These are phyloP conservation scores for Heritiera fomes DNA, from an alignment of 345 rosid species.

Conservation along the genomic window DNA sequence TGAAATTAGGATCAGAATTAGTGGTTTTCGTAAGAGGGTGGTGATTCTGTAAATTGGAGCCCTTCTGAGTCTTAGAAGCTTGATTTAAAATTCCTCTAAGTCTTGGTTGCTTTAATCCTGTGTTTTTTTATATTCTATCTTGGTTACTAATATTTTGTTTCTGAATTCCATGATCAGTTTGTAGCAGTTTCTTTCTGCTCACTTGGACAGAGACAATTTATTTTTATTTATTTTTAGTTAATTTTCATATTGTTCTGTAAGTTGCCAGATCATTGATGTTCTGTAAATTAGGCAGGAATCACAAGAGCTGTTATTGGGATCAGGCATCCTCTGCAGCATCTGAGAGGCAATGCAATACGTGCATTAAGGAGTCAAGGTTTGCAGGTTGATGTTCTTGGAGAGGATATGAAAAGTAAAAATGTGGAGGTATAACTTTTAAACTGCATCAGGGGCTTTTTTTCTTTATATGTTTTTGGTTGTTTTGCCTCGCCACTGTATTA, in stretches of 20 bases:
- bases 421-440: slow-evolving; percentile 56
- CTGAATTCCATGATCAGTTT: neutral
- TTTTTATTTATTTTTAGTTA: neutral
- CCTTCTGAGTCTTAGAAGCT: neutral
- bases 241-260: neutral
- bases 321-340: slow-evolving; percentile 86
- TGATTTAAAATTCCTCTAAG: neutral
- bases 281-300: slow-evolving; percentile 83
- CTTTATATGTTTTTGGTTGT: neutral
- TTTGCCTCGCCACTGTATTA: neutral
- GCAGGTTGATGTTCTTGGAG: slow-evolving; percentile 90
- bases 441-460: neutral
- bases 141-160: neutral
- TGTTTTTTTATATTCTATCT: neutral
- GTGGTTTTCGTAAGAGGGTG: neutral
- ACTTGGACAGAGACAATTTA: neutral
- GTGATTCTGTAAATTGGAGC: neutral
- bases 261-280: slow-evolving; percentile 35
- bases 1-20: neutral
- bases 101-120: neutral
- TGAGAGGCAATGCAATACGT: slow-evolving; percentile 79
- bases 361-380: slow-evolving; percentile 71
- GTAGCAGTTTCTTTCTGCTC: neutral
- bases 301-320: slow-evolving; percentile 80
- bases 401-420: slow-evolving; percentile 72